Base-by-base conservation (phyloP, 2,329 filamentous ascomycete species). In the Thermothelomyces thermophilus region DNA sequence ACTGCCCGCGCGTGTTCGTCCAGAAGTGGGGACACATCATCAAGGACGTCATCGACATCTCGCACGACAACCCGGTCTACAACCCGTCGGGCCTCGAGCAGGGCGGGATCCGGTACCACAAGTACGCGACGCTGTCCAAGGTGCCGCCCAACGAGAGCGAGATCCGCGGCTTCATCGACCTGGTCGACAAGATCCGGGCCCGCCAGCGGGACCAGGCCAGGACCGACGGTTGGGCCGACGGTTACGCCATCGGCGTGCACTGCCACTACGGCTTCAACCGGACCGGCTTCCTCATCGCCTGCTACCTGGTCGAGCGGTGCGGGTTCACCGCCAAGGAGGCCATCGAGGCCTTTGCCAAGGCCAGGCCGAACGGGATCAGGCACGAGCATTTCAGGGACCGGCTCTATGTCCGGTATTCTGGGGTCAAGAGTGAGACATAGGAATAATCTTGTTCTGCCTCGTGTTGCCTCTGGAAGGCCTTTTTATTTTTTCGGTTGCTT, bases 181-280 rank as follows among this genome's bases (percentile, higher is more conserved):
- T 83, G 3, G 73, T 83, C n/a, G 80, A 83, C 57, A 71, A 73
- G 26, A 68, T 89, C 20, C 74, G 82, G 36, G 70, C 70, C 24
- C 73, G 77, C 39, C 80, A 84, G 52, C 71, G 70, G 42, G 60
- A 66, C 24, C 65, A 71, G 55, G 68, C 66, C 35, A 69, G 66
- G 50, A 71, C 69, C 17, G 69, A 72, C 2, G 71, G 66, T 58
- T 66, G 64, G 48, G 64, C 68, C 5, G 60, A 70, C 1, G 68
- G 71, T n/a, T 66, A 68, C 17, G 70, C 84, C 41, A 79, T 95
- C 45, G 90, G 85, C 2, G 88, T 95, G 0, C 91, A 97, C 65
- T 97, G 91, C 62, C 91, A 97, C 63, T 96, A 96, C 60, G 91
- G 91, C 0, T 96, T 94, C 70, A 96, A 97, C 65, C 80, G 90